phyloP scores from a whole-genome alignment of 23 red algal genomes.

The Rhodosorus marinus region DNA sequence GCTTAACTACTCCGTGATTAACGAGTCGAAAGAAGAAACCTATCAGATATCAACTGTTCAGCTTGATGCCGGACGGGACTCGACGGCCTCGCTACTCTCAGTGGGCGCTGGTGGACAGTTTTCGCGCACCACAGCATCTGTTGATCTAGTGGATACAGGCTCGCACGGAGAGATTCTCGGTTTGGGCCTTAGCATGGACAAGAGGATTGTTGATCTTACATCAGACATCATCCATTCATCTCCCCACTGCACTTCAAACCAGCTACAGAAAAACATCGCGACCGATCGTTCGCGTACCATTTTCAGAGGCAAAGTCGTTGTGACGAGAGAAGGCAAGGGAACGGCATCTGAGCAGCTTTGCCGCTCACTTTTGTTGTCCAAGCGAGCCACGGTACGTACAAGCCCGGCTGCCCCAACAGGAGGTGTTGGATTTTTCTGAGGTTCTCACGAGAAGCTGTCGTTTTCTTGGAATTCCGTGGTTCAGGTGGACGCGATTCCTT shows the following conservation, averaged over 20 bases:
- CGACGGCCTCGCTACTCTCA: slow-evolving; percentile 13
- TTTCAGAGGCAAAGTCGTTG: slow-evolving; percentile 53
- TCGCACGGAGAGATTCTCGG: slow-evolving; percentile 7
- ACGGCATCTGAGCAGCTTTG: slow-evolving; percentile 63
- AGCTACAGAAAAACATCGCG: slow-evolving; percentile 83
- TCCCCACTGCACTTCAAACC: slow-evolving; percentile 11
- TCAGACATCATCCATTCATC: slow-evolving; percentile 47
- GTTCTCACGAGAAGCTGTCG: too few species aligned
- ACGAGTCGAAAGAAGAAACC: slow-evolving; percentile 19
- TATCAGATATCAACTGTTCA: slow-evolving; percentile 19
- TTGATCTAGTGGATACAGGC: slow-evolving; percentile 23
- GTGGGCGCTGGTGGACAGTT: slow-evolving; percentile 13
- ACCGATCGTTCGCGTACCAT: slow-evolving; percentile 30
- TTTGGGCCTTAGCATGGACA: slow-evolving; percentile 8
- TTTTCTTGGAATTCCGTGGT: too few species aligned
- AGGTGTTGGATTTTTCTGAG: too few species aligned
- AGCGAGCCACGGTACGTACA: too few species aligned
- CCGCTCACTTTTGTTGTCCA: too few species aligned
- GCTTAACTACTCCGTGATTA: slow-evolving; percentile 29
- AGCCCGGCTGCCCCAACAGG: too few species aligned
- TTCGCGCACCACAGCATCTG: slow-evolving; percentile 19
- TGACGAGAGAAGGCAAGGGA: slow-evolving; percentile 17
- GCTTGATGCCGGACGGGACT: slow-evolving; percentile 7
- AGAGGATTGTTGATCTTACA: slow-evolving; percentile 44
- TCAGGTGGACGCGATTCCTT: slow-evolving; percentile 63